phyloP scores from a whole-genome alignment of 2,329 filamentous ascomycete species.

The Fusarium sp. region DNA sequence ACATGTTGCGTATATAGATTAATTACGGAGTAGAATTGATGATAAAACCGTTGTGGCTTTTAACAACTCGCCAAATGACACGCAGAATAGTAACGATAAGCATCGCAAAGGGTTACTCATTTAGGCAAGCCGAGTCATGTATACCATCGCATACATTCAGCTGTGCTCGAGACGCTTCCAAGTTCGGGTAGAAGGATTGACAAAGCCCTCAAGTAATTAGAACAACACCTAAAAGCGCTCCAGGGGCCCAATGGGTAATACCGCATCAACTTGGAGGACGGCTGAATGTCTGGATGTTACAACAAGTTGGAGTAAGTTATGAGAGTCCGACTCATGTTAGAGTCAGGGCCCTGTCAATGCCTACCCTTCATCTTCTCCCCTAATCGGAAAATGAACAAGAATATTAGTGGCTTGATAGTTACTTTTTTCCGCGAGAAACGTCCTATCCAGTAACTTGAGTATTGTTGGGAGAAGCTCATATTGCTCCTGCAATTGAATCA shows the following conservation, averaged over 20 bases:
- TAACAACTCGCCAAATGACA: not conserved
- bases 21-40: slow-evolving; percentile 7
- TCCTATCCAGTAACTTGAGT: not conserved
- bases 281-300: not conserved
- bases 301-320: not conserved
- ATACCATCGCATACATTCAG: slow-evolving; percentile 2
- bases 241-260: not conserved
- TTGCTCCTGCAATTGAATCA: slow-evolving; percentile 20
- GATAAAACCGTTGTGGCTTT: slow-evolving; percentile 40
- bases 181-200: not conserved
- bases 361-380: not conserved
- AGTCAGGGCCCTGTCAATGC: not conserved
- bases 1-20: not conserved
- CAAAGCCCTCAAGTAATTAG: not conserved
- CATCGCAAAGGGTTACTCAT: slow-evolving; percentile 35
- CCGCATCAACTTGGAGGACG: not conserved
- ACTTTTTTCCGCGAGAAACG: not conserved
- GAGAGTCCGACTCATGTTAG: not conserved
- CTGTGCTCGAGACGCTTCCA: not conserved
- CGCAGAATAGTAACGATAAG: slow-evolving; percentile 2
- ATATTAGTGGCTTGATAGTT: not conserved
- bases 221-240: not conserved
- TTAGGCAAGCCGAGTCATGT: slow-evolving; percentile 41
- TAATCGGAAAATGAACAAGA: not conserved
- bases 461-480: not conserved